Evolutionary conservation across 176 grass and related monocot species (phyloP).

Genomic region (Musa itinerans): DNA sequence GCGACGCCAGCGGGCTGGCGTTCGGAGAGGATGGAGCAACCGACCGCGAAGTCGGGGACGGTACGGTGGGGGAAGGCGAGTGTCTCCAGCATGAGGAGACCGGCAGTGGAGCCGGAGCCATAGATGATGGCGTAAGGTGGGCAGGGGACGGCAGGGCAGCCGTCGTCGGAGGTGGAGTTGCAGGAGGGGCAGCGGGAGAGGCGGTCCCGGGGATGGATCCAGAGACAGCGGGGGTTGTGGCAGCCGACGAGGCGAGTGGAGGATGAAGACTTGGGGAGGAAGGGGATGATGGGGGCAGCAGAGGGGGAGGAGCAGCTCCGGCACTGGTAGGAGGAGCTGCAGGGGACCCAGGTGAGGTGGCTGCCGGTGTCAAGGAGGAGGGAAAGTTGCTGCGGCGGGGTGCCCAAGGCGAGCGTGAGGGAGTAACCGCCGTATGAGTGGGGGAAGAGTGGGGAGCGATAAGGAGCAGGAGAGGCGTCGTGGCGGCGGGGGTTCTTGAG

Average conservation of each 20-base stretch:
- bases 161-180: neutral
- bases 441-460: slow-evolving; percentile 40
- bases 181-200: slow-evolving; percentile 20
- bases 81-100: slow-evolving; percentile 59
- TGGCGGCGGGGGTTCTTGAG: slow-evolving; percentile 14
- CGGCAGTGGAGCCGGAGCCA: slow-evolving; percentile 69
- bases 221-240: slow-evolving; percentile 56
- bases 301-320: slow-evolving; percentile 30
- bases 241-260: slow-evolving; percentile 56
- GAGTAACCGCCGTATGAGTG: slow-evolving; percentile 92
- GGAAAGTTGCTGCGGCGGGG: slow-evolving; percentile 42
- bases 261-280: slow-evolving; percentile 62
- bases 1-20: slow-evolving; percentile 74
- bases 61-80: slow-evolving; percentile 28
- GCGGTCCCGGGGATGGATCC: slow-evolving; percentile 40
- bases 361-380: slow-evolving; percentile 80
- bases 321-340: slow-evolving; percentile 60
- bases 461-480: neutral
- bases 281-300: slow-evolving; percentile 4
- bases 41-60: slow-evolving; percentile 30
- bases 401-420: slow-evolving; percentile 54
- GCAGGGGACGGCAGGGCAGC: slow-evolving; percentile 28
- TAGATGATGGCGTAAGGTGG: slow-evolving; percentile 75
- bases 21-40: slow-evolving; percentile 71
- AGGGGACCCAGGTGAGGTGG: slow-evolving; percentile 71